Base-by-base conservation (phyloP, 805 yeast species). In the Clavispora asparagi region DNA sequence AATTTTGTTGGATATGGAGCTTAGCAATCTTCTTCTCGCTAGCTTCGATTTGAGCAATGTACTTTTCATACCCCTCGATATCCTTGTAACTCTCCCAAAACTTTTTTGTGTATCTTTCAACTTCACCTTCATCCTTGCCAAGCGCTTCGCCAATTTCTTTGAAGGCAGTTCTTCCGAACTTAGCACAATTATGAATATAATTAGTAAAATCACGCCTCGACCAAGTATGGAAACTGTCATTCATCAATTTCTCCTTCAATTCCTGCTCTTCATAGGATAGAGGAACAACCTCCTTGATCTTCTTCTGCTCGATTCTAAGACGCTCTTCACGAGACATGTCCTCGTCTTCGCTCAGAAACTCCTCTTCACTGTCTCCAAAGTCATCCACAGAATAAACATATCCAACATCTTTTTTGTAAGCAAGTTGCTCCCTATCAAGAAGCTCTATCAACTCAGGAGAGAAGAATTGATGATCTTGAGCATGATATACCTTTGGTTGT, bases 381-480 rank as follows among this genome's bases (percentile, higher is more conserved):
- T 85, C 90, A 51, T 75, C 73, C 8, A 79, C 59, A 0, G 85
- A 67, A 23, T 79, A 85, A 51, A 73, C 78, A 56, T 79, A 82
- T 10, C 80, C 78, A 13, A 79, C 77, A 37, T 74, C 78, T 56
- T 75, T 81, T 54, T 82, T 85, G 55, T 74, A 84, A 4, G 78
- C 79, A 14, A 82, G 62, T 56, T 81, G 86, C 58, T 87, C 95
- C 49, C 81, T 76, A 23, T 78, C 82, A 36, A 85, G 68, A 16
- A 85, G 61, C 0, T 64, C 77, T 12, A 67, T 67, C 32, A 87
- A 61, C 36, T 70, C 79, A 4, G 72, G 69, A 7, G 88, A 78
- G 56, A 78, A 85, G 57, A 87, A 85, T 56, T 87, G 95, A 58
- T 81, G 88, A 55, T 87, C 94, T 51, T 81, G 87, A 30, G 82